phyloP scores from a whole-genome alignment of 352 stramenopile species.

The Pythium guiyangense region DNA sequence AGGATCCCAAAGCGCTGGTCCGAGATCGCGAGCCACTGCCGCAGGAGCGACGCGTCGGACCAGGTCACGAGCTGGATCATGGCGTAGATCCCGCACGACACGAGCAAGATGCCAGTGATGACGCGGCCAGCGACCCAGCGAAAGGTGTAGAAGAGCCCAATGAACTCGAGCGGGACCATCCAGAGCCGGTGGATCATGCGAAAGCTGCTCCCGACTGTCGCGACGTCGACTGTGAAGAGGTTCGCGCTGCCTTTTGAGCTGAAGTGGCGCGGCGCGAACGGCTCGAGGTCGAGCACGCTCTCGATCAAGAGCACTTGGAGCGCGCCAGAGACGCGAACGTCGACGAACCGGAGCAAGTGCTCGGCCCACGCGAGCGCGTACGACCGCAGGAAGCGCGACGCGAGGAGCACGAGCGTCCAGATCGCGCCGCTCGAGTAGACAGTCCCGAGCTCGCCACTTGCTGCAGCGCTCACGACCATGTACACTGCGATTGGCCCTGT shows the following conservation, averaged over 20 bases:
- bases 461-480: conserved; percentile 19
- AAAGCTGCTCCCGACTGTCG: conserved; percentile 17
- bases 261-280: neutral
- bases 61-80: conserved; percentile 14
- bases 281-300: conserved; percentile 15
- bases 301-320: conserved; percentile 30
- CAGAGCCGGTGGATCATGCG: conserved; percentile 28
- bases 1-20: conserved; percentile 14
- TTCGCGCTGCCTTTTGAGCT: conserved; percentile 14
- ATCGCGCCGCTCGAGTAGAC: conserved; percentile 23
- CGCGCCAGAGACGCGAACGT: conserved; percentile 14
- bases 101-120: conserved; percentile 11
- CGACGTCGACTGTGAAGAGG: conserved; percentile 27
- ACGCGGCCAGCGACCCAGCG: conserved; percentile 11
- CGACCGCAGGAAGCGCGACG: conserved; percentile 26
- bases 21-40: conserved; percentile 14
- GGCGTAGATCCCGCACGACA: conserved; percentile 12
- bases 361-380: conserved; percentile 26
- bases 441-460: conserved; percentile 12
- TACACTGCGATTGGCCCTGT: conserved; percentile 25
- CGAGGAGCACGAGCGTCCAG: conserved; percentile 26
- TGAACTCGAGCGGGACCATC: conserved; percentile 25
- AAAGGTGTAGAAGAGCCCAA: conserved; percentile 16
- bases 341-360: conserved; percentile 23
- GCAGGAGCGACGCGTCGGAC: conserved; percentile 8